Evolutionary conservation across 2,329 filamentous ascomycete species (phyloP).

Genomic region (Pyrenophora seminiperda): DNA sequence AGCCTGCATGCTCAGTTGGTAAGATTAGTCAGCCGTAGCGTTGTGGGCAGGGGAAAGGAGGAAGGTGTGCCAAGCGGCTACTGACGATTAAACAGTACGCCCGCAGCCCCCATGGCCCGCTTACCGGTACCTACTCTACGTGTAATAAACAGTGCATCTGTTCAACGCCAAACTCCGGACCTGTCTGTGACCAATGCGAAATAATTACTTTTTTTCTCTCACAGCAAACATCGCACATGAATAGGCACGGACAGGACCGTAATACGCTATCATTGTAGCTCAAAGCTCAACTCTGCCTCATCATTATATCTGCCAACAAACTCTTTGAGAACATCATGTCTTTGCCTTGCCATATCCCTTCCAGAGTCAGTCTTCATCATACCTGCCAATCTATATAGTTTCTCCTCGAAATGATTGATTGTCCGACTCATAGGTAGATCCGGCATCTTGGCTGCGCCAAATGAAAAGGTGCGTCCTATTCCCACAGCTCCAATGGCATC

Average conservation of each 20-base stretch:
- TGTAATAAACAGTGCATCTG: too few relatives aligned
- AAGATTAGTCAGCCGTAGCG: too few relatives aligned
- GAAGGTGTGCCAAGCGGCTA: too few relatives aligned
- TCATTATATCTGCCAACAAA: conserved; percentile 26
- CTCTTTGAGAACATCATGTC: conserved; percentile 18
- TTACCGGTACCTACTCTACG: not conserved
- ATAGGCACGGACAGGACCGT: too few relatives aligned
- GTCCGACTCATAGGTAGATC: conserved; percentile 33
- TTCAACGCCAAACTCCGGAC: too few relatives aligned
- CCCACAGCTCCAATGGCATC: conserved; percentile 89
- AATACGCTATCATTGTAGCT: conserved; percentile 4
- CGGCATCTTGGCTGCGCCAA: conserved; percentile 60
- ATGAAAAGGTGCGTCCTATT: conserved; percentile 78
- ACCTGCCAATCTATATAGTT: conserved; percentile 36
- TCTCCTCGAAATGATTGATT: conserved; percentile 46
- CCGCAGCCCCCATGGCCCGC: too few relatives aligned
- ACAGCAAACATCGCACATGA: too few relatives aligned
- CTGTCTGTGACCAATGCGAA: too few relatives aligned
- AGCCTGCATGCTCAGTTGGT: too few relatives aligned
- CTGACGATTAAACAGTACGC: not conserved
- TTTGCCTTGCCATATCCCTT: conserved; percentile 22
- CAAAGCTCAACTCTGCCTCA: conserved; percentile 23
- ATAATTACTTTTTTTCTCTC: too few relatives aligned
- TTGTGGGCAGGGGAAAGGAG: too few relatives aligned
- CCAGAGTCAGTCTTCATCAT: conserved; percentile 47